phyloP scores from a whole-genome alignment of 202 grass and related monocot species.

The Saccharum hybrid region DNA sequence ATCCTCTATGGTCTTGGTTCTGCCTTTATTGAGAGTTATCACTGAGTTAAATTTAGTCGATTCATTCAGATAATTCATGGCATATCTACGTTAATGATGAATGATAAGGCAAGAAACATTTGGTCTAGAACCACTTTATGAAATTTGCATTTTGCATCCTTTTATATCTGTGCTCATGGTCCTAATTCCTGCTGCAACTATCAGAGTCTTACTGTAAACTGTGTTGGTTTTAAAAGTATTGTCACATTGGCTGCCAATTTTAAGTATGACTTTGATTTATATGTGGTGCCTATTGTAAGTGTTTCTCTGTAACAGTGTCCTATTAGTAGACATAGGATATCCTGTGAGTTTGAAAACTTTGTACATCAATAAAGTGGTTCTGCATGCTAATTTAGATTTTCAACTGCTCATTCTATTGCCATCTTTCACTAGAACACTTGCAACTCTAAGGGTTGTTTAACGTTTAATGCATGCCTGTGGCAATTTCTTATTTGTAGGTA shows the following conservation, averaged over 20 bases:
- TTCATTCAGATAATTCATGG: neutral
- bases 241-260: neutral
- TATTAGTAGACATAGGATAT: neutral
- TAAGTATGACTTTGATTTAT: neutral
- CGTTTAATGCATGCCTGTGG: neutral
- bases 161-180: neutral
- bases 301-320: neutral
- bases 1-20: neutral
- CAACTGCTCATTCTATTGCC: neutral
- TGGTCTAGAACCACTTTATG: too few species aligned
- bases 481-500: conserved; percentile 51
- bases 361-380: neutral
- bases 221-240: neutral
- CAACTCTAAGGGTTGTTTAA: neutral
- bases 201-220: neutral
- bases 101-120: neutral
- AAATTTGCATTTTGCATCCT: neutral
- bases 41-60: neutral
- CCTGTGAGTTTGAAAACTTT: neutral
- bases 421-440: neutral
- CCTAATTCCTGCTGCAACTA: neutral
- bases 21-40: neutral
- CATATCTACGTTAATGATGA: neutral
- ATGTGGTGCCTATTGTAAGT: neutral
- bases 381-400: conserved; percentile 24